Evolutionary conservation across 2,329 filamentous ascomycete species (phyloP).

Genomic region (Mollisia scopiformis): DNA sequence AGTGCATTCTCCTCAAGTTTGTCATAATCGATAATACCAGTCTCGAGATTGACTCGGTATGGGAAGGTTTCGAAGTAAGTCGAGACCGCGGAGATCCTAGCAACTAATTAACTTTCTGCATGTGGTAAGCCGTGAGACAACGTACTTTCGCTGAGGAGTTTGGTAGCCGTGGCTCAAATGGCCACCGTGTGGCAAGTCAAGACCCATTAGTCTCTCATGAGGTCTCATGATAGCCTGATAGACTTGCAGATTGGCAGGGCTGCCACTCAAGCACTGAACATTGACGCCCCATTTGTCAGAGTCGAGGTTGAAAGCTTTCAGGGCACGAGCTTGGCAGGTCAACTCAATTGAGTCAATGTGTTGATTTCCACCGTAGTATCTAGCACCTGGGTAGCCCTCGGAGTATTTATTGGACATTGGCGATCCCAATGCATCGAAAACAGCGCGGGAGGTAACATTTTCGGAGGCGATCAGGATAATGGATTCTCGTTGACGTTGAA

Average conservation of each 20-base stretch:
- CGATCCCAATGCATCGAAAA: conserved; percentile 94
- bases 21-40: conserved; percentile 97
- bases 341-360: conserved; percentile 97
- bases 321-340: conserved; percentile 91
- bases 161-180: conserved; percentile 98
- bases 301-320: conserved; percentile 88
- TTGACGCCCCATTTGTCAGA: conserved; percentile 96
- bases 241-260: conserved; percentile 95
- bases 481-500: conserved; percentile 96
- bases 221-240: conserved; percentile 97
- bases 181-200: conserved; percentile 94
- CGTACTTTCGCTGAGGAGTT: conserved; percentile 86
- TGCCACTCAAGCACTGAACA: conserved; percentile 91
- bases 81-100: conserved; percentile 86
- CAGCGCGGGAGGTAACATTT: conserved; percentile 97
- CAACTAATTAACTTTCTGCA: conserved; percentile 18
- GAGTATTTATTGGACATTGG: conserved; percentile 99
- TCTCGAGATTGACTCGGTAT: conserved; percentile 86
- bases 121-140: conserved; percentile 21
- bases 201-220: conserved; percentile 95
- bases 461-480: conserved; percentile 99
- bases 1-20: conserved; percentile 85
- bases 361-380: conserved; percentile 99
- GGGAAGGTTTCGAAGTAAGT: conserved; percentile 99
- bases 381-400: conserved; percentile 95